Percentiles rank a stretch among this genome's conserved stretches.
These are phyloP conservation scores for Termitomyces sp. DNA, from an alignment of 768 basidiomycete species.

Conservation along the genomic window DNA sequence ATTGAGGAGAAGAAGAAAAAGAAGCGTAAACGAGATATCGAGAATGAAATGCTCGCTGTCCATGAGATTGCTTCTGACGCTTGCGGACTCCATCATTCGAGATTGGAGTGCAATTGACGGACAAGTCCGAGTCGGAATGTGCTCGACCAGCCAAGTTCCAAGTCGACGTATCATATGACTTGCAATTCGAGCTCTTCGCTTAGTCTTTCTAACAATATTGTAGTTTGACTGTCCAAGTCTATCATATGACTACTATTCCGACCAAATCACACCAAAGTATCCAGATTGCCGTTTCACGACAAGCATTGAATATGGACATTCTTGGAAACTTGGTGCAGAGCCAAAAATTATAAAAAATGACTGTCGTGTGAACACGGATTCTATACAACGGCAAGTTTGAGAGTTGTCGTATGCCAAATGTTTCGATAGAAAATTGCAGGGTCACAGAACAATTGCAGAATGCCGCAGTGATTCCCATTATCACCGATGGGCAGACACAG, in stretches of 20 bases:
- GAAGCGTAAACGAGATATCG: constrained; percentile 39
- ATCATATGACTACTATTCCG: neutral
- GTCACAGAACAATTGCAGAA: too few relatives aligned
- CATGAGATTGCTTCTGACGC: neutral
- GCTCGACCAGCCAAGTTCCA: neutral
- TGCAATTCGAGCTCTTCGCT: neutral
- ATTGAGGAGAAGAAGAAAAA: constrained; percentile 32
- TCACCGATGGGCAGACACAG: too few relatives aligned
- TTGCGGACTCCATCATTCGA: too few relatives aligned
- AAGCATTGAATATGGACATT: neutral
- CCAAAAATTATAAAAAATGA: neutral
- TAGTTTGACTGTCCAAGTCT: neutral
- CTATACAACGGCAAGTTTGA: too few relatives aligned
- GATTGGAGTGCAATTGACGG: too few relatives aligned
- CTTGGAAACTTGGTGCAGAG: neutral
- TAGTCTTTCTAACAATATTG: neutral
- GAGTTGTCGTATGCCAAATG: too few relatives aligned
- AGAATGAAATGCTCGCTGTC: constrained; percentile 15
- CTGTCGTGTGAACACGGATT: neutral
- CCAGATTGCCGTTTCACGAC: too few relatives aligned
- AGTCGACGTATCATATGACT: neutral
- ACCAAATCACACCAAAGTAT: neutral
- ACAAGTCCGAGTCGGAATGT: neutral
- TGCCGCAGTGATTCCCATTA: too few relatives aligned
- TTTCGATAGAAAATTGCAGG: neutral